Evolutionary conservation across 2,329 filamentous ascomycete species (phyloP).

Genomic region (Fusarium goolgardi): DNA sequence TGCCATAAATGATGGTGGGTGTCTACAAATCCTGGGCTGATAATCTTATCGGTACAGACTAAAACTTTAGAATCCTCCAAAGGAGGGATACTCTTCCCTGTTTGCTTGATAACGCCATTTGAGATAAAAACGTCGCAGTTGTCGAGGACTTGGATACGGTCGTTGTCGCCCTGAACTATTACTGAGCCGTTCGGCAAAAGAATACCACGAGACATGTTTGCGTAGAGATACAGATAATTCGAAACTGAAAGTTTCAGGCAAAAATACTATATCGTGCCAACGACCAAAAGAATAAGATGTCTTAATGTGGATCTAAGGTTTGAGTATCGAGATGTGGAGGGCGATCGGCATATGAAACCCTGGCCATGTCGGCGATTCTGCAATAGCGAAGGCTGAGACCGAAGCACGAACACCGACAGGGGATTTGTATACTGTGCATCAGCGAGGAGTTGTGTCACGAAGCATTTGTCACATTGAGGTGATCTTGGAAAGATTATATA

Average conservation of each 20-base stretch:
- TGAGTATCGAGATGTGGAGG: not conserved
- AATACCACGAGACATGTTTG: not conserved
- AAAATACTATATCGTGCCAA: not conserved
- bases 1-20: conserved; percentile 37
- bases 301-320: no score
- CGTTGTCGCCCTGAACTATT: not conserved
- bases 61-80: not conserved
- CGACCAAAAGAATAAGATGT: not conserved
- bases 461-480: no score
- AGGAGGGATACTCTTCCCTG: not conserved
- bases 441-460: no score
- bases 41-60: conserved; percentile 26
- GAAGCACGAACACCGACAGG: not conserved
- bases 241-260: not conserved
- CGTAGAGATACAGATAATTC: not conserved
- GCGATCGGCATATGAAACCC: not conserved
- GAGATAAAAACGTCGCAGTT: not conserved
- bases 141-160: not conserved
- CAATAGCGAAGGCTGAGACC: not conserved
- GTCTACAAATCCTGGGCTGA: conserved; percentile 30
- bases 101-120: not conserved
- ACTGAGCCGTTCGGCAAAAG: not conserved
- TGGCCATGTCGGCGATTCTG: not conserved
- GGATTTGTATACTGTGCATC: not conserved
- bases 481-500: no score